A percentile compares a stretch with the other conserved stretches of the same genome.
phyloP scores from a whole-genome alignment of 1,284 basidiomycete species.

The Boletellus deceptivus region DNA sequence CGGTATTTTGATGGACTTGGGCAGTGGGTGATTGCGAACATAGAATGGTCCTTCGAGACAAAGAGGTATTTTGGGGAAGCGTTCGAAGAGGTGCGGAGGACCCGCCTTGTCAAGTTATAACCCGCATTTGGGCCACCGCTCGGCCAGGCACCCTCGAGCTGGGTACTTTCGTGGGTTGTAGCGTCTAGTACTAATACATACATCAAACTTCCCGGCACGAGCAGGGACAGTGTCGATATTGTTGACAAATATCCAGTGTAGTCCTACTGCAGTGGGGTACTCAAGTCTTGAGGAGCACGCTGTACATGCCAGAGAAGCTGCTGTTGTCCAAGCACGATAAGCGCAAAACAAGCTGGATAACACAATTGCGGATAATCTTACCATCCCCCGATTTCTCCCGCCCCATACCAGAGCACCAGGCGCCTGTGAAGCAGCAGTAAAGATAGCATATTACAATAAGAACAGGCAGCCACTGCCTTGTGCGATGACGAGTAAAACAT shows the following conservation, averaged over 20 bases:
- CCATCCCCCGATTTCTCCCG: constrained; percentile 9
- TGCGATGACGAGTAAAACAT: constrained; percentile 27
- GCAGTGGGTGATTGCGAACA: constrained; percentile 50
- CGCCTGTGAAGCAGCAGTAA: constrained; percentile 10
- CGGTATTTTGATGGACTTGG: constrained; percentile 47
- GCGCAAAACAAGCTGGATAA: constrained; percentile 1
- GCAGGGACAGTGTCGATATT: constrained; percentile 6
- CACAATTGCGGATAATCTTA: constrained; percentile 6
- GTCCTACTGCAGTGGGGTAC: constrained; percentile 13
- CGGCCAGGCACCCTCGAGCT: not conserved
- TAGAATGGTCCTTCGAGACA: constrained; percentile 60
- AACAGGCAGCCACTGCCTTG: constrained; percentile 15
- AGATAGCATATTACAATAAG: constrained; percentile 23
- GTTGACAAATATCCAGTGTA: constrained; percentile 8
- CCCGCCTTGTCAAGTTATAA: constrained; percentile 22
- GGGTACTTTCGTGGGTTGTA: not conserved
- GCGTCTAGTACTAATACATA: constrained; percentile 18
- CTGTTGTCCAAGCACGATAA: constrained; percentile 4
- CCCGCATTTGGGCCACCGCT: not conserved
- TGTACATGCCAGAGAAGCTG: not conserved
- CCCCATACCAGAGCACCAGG: constrained; percentile 9
- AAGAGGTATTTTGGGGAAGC: constrained; percentile 52
- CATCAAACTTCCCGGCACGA: constrained; percentile 8
- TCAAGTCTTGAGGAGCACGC: constrained; percentile 8
- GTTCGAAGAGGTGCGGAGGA: constrained; percentile 19